Conservation (phyloP, 148 eudicot genomes). For the Arctostaphylos glauca region DNA sequence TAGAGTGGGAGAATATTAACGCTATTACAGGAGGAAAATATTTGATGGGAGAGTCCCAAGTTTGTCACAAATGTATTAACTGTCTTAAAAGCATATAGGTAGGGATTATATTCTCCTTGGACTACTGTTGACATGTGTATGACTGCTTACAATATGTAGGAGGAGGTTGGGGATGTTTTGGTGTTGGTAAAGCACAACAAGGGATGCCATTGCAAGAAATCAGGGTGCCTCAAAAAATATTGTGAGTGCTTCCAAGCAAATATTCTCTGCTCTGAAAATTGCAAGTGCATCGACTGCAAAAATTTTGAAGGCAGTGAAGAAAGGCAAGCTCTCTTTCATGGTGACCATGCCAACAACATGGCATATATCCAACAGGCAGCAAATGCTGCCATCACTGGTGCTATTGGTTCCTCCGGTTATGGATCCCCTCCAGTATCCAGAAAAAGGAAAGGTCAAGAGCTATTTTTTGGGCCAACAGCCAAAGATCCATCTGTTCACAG, state of each 20-base stretch:
- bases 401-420: slow-evolving; percentile 88
- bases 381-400: slow-evolving; percentile 95
- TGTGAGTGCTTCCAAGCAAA: slow-evolving; percentile 97
- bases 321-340: slow-evolving; percentile 86
- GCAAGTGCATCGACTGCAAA: slow-evolving; percentile 93
- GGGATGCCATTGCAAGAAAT: slow-evolving; percentile 97
- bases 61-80: background rate
- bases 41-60: background rate
- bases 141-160: slow-evolving; percentile 38
- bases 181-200: slow-evolving; percentile 77
- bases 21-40: background rate
- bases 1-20: too few species aligned
- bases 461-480: slow-evolving; percentile 47
- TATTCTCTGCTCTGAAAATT: slow-evolving; percentile 87
- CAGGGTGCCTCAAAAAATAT: slow-evolving; percentile 92
- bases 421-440: slow-evolving; percentile 66
- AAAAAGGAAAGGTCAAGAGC: slow-evolving; percentile 75
- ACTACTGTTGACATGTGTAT: background rate
- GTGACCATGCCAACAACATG: slow-evolving; percentile 73
- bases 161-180: slow-evolving; percentile 64
- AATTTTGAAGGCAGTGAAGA: slow-evolving; percentile 97
- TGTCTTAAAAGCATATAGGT: background rate
- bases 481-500: slow-evolving; percentile 60
- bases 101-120: background rate
- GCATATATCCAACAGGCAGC: slow-evolving; percentile 82